Conservation (phyloP, 805 yeast genomes). For the Wickerhamomyces alni region DNA sequence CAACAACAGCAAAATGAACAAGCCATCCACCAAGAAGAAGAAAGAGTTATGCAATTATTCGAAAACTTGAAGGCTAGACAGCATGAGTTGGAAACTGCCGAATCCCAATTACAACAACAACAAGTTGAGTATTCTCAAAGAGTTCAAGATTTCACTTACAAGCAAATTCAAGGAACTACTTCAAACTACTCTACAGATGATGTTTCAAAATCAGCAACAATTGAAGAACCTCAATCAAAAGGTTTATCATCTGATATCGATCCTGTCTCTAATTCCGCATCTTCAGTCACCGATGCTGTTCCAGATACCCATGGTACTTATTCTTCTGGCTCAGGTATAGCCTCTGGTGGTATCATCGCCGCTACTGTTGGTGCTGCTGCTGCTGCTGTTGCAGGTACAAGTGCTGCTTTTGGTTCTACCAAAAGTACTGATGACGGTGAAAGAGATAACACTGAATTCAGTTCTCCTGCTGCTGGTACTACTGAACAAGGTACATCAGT, state of each 20-base stretch:
- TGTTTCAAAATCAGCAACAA: background rate
- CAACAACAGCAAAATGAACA: constrained; percentile 31
- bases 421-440: constrained; percentile 24
- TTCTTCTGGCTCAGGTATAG: constrained; percentile 16
- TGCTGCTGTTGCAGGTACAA: constrained; percentile 13
- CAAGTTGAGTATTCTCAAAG: constrained; percentile 32
- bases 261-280: background rate
- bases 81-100: constrained; percentile 31
- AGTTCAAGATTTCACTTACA: constrained; percentile 32
- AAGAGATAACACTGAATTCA: constrained; percentile 20
- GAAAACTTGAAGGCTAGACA: constrained; percentile 31
- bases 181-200: constrained; percentile 6
- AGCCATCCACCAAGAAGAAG: constrained; percentile 31
- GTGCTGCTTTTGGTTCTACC: constrained; percentile 21
- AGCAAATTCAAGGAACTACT: constrained; percentile 31
- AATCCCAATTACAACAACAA: constrained; percentile 32
- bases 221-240: background rate
- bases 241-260: background rate
- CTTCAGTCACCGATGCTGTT: background rate
- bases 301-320: background rate
- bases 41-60: constrained; percentile 28
- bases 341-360: constrained; percentile 25
- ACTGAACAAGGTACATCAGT: constrained; percentile 23
- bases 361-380: constrained; percentile 19
- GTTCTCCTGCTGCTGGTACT: constrained; percentile 17